Percentiles rank a stretch among this genome's conserved stretches.
These are phyloP conservation scores for Blastobotrys proliferans DNA, from an alignment of 1,139 yeast genomes.

Conservation along the genomic window DNA sequence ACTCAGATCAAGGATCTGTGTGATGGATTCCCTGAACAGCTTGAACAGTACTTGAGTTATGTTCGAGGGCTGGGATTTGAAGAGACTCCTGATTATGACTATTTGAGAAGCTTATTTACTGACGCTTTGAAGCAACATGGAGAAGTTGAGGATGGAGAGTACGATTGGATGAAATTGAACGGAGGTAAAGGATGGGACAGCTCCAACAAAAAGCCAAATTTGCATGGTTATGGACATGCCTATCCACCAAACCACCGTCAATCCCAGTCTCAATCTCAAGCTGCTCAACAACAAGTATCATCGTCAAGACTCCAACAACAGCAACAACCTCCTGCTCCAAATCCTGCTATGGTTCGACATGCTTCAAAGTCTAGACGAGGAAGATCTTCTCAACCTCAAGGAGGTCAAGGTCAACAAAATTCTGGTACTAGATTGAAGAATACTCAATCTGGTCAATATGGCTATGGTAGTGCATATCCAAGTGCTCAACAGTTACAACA, in stretches of 20 bases:
- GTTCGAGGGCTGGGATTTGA: slow-evolving; percentile 85
- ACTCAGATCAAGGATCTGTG: slow-evolving; percentile 77
- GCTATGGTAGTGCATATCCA: slow-evolving; percentile 21
- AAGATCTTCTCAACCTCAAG: slow-evolving; percentile 15
- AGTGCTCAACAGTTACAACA: slow-evolving; percentile 20
- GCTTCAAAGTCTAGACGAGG: slow-evolving; percentile 32
- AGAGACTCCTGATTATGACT: slow-evolving; percentile 92
- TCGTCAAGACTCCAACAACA: slow-evolving; percentile 15
- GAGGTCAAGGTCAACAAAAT: slow-evolving; percentile 3
- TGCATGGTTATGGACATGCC: slow-evolving; percentile 85
- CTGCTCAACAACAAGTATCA: slow-evolving; percentile 15
- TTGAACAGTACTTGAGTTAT: slow-evolving; percentile 78
- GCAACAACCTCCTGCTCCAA: slow-evolving; percentile 27
- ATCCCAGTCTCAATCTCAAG: slow-evolving; percentile 27
- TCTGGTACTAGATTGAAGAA: slow-evolving; percentile 4
- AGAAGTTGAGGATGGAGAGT: slow-evolving; percentile 75
- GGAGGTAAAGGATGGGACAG: slow-evolving; percentile 93
- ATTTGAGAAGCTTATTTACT: slow-evolving; percentile 69
- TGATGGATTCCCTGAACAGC: slow-evolving; percentile 78
- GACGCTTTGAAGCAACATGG: slow-evolving; percentile 69
- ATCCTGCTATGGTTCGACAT: slow-evolving; percentile 32
- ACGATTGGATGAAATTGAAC: slow-evolving; percentile 93
- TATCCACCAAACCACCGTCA: slow-evolving; percentile 43
- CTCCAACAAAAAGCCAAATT: slow-evolving; percentile 74
- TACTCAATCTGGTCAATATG: slow-evolving; percentile 13